Conservation (phyloP, 805 yeast genomes). For the Schwanniomyces occidentalis region DNA sequence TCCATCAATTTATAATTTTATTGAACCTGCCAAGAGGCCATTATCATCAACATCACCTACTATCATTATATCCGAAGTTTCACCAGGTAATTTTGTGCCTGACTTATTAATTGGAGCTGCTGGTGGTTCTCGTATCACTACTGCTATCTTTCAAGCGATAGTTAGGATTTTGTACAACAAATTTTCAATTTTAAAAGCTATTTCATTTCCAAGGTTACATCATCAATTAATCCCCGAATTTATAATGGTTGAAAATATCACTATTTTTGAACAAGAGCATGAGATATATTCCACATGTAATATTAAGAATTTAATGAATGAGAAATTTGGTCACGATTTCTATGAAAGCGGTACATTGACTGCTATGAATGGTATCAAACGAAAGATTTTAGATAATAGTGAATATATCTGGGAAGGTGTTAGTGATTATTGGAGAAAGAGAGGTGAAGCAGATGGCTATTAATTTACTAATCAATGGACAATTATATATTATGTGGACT, state of each 20-base stretch:
- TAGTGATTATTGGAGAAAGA: slow-evolving; percentile 86
- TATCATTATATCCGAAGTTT: slow-evolving; percentile 48
- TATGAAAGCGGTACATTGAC: slow-evolving; percentile 37
- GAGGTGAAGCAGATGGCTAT: slow-evolving; percentile 72
- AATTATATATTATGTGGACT: too few species aligned
- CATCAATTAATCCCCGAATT: slow-evolving; percentile 84
- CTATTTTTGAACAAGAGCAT: slow-evolving; percentile 34
- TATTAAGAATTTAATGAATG: slow-evolving; percentile 40
- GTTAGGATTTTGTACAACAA: slow-evolving; percentile 61
- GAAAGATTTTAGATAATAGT: slow-evolving; percentile 50
- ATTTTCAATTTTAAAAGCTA: slow-evolving; percentile 60
- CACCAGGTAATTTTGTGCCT: slow-evolving; percentile 37
- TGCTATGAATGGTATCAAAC: slow-evolving; percentile 45
- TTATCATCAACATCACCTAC: slow-evolving; percentile 82
- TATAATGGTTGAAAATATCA: slow-evolving; percentile 59
- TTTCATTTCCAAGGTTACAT: slow-evolving; percentile 81
- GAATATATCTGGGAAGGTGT: slow-evolving; percentile 64
- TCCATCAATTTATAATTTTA: slow-evolving; percentile 79
- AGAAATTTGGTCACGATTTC: slow-evolving; percentile 40
- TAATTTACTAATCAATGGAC: too few species aligned
- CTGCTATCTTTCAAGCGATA: slow-evolving; percentile 80
- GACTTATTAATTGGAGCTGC: slow-evolving; percentile 86
- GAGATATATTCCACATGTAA: slow-evolving; percentile 37
- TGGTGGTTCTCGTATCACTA: slow-evolving; percentile 87
- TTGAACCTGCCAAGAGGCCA: slow-evolving; percentile 78